Evolutionary conservation across 2,329 filamentous ascomycete species (phyloP).

Genomic region (Calcarisporium arbuscula): DNA sequence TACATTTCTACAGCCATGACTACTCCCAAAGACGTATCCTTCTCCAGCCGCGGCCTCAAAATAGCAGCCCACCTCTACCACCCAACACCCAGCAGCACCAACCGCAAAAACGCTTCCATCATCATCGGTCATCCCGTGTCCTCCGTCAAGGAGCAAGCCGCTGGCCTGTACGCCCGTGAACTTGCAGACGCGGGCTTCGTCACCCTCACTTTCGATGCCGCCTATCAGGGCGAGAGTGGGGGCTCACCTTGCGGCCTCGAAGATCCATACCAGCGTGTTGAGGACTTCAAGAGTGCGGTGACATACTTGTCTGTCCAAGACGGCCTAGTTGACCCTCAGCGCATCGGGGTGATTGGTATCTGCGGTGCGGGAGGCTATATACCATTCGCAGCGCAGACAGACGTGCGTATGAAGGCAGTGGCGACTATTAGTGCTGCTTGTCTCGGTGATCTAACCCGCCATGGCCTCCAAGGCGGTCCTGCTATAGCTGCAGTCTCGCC

Average conservation of each 20-base stretch:
- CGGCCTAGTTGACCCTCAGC: constrained; percentile 20
- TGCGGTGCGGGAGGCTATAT: constrained; percentile 31
- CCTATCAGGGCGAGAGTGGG: constrained; percentile 28
- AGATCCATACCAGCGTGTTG: constrained; percentile 28
- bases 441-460: constrained; percentile 22
- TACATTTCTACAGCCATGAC: too few relatives aligned
- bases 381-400: constrained; percentile 25
- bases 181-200: constrained; percentile 26
- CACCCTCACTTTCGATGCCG: constrained; percentile 28
- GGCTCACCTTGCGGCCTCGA: constrained; percentile 30
- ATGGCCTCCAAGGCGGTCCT: too few relatives aligned
- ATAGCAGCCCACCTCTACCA: too few relatives aligned
- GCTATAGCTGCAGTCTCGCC: constrained; percentile 2
- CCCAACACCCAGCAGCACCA: too few relatives aligned
- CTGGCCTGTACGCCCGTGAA: constrained; percentile 22
- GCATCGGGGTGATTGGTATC: constrained; percentile 32
- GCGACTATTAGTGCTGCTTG: constrained; percentile 24
- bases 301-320: constrained; percentile 23
- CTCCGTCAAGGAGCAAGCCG: constrained; percentile 31
- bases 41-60: too few relatives aligned
- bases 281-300: constrained; percentile 28
- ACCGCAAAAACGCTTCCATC: constrained; percentile 11
- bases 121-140: constrained; percentile 25
- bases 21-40: too few relatives aligned
- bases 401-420: constrained; percentile 31